A percentile compares a stretch with the other conserved stretches of the same genome.
Evolutionary conservation across 2,329 filamentous ascomycete species (phyloP).

Genomic region (Pyrenochaeta sp.): DNA sequence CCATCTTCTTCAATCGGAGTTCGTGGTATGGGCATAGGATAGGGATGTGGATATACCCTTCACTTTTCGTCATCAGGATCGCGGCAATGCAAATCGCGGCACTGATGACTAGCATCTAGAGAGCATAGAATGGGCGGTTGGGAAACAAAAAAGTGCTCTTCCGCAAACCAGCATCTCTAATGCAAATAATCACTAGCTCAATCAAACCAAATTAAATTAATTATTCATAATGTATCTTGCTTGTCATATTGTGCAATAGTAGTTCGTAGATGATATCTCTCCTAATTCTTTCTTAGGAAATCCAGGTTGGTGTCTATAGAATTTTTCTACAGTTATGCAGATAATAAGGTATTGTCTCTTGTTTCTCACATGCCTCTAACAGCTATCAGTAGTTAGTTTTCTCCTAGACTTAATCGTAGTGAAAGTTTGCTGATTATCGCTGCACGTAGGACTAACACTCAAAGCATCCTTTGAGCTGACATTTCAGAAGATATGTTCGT

Average conservation of each 20-base stretch:
- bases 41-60: conserved; percentile 21
- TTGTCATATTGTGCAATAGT: not conserved
- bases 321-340: too few species aligned
- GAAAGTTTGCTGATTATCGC: too few species aligned
- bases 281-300: too few species aligned
- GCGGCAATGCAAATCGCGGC: not conserved
- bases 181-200: not conserved
- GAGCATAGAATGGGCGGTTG: not conserved
- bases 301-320: too few species aligned
- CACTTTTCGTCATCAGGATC: not conserved
- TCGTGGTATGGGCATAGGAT: conserved; percentile 11
- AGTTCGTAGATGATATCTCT: not conserved
- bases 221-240: not conserved
- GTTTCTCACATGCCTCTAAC: too few species aligned
- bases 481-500: not conserved
- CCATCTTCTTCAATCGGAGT: conserved; percentile 14
- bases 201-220: not conserved
- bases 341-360: too few species aligned
- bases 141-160: not conserved
- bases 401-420: too few species aligned
- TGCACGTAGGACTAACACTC: too few species aligned
- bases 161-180: not conserved
- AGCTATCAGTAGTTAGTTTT: too few species aligned
- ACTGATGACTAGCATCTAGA: not conserved
- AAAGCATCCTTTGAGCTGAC: too few species aligned